A percentile compares a stretch with the other conserved stretches of the same genome.
phyloP scores from a whole-genome alignment of 352 stramenopile species.

The Pythium phragmitis region DNA sequence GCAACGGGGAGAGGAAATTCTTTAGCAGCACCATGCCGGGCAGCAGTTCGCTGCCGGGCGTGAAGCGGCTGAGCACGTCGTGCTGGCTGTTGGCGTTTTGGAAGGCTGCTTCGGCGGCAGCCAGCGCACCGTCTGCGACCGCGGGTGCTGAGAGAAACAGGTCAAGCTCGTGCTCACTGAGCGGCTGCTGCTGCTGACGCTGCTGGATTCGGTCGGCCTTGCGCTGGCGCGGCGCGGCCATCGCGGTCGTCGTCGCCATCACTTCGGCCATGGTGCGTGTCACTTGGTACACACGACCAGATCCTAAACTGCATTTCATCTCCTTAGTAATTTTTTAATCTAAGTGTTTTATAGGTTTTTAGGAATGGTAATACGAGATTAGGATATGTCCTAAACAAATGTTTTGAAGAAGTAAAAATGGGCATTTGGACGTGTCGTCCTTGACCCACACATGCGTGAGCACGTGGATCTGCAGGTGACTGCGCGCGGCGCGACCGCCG shows the following conservation, averaged over 20 bases:
- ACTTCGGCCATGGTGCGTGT: background rate
- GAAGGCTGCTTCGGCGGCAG: slow-evolving; percentile 9
- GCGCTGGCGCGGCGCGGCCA: slow-evolving; percentile 22
- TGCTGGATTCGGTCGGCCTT: slow-evolving; percentile 54
- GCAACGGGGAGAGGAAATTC: slow-evolving; percentile 41
- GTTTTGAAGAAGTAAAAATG: background rate
- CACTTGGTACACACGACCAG: background rate
- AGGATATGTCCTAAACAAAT: background rate
- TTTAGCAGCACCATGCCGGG: slow-evolving; percentile 68
- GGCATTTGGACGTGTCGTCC: background rate
- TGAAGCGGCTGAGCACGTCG: slow-evolving; percentile 8
- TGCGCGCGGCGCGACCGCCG: slow-evolving; percentile 42
- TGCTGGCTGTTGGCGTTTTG: slow-evolving; percentile 6
- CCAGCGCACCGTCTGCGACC: background rate
- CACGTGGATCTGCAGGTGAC: slow-evolving; percentile 53
- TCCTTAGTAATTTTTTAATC: background rate
- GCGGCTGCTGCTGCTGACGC: slow-evolving; percentile 43
- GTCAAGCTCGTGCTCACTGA: slow-evolving; percentile 63
- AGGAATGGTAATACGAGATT: background rate
- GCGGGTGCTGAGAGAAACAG: slow-evolving; percentile 39
- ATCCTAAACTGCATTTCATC: background rate
- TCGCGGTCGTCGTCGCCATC: background rate
- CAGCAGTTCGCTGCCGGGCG: slow-evolving; percentile 33
- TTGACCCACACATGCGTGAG: slow-evolving; percentile 13
- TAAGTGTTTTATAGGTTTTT: background rate